These are phyloP conservation scores for Blastobotrys persicus DNA, from an alignment of 1,139 yeast species.

Conservation along the genomic window DNA sequence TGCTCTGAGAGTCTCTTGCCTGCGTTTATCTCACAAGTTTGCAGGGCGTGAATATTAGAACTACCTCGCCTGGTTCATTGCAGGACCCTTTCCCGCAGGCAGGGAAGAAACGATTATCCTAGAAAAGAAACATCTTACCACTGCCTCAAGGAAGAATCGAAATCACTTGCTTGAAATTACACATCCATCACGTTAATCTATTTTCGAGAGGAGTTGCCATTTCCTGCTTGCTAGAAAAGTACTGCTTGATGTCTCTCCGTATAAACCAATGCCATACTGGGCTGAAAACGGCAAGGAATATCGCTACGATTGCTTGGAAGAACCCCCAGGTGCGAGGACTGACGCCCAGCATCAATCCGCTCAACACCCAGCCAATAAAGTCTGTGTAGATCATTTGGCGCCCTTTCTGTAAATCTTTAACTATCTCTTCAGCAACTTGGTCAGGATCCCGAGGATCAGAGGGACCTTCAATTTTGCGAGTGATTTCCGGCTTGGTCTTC, in stretches of 20 bases:
- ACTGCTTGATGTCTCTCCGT: slow-evolving; percentile 52
- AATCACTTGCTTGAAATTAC: too few relatives aligned
- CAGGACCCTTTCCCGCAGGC: too few relatives aligned
- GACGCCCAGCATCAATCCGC: slow-evolving; percentile 65
- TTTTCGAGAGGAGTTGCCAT: not conserved
- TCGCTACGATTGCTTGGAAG: slow-evolving; percentile 37
- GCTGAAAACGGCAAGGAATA: slow-evolving; percentile 56
- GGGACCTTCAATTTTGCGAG: slow-evolving; percentile 80
- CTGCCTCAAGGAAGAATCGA: too few relatives aligned
- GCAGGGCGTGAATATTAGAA: too few relatives aligned
- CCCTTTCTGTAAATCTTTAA: slow-evolving; percentile 60
- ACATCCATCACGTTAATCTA: too few relatives aligned
- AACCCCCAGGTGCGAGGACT: slow-evolving; percentile 63
- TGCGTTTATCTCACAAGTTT: too few relatives aligned
- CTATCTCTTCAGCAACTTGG: slow-evolving; percentile 60
- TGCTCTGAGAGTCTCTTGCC: too few relatives aligned
- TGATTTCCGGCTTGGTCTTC: slow-evolving; percentile 79
- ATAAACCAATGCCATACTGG: slow-evolving; percentile 61
- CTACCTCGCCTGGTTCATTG: too few relatives aligned
- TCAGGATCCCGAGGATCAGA: slow-evolving; percentile 67
- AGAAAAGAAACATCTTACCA: too few relatives aligned
- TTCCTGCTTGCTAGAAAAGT: slow-evolving; percentile 33
- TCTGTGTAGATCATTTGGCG: slow-evolving; percentile 80
- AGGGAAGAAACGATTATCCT: too few relatives aligned
- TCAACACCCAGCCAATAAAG: slow-evolving; percentile 77